phyloP scores from a whole-genome alignment of 2,329 filamentous ascomycete species.

The Hypocrella siamensis region DNA sequence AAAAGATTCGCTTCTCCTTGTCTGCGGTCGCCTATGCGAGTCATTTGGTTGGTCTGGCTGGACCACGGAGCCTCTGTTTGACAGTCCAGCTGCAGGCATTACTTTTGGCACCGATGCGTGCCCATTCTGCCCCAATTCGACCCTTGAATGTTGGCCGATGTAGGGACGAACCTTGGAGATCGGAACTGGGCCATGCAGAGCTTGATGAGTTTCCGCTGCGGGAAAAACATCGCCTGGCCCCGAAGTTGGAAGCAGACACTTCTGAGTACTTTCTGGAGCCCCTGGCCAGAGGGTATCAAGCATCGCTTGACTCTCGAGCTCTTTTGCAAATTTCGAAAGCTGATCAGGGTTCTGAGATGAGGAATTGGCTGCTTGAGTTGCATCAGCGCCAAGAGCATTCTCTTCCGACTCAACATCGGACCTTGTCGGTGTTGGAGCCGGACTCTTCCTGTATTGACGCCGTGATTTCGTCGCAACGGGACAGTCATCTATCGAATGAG shows the following conservation, averaged over 20 bases:
- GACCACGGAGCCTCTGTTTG: background rate
- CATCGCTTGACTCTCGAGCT: no score
- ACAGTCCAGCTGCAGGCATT: background rate
- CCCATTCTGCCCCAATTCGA: background rate
- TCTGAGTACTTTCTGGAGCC: no score
- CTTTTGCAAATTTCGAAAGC: no score
- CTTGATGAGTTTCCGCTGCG: conserved; percentile 1
- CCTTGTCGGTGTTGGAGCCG: no score
- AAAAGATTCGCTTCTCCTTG: background rate
- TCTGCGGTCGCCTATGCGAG: background rate
- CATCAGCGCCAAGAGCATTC: no score
- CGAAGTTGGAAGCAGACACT: no score
- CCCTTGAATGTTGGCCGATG: conserved; percentile 2
- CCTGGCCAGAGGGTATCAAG: no score
- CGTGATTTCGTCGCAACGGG: background rate
- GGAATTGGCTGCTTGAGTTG: no score
- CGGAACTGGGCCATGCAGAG: conserved; percentile 6
- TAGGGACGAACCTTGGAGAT: conserved; percentile 6
- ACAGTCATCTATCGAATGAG: conserved; percentile 1
- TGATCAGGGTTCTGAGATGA: no score
- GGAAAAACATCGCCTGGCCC: background rate
- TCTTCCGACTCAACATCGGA: no score
- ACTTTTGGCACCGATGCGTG: conserved; percentile 5
- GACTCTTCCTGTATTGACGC: no score
- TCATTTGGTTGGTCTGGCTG: background rate